Conservation (phyloP, 768 basidiomycete genomes). For the Suillus spraguei region DNA sequence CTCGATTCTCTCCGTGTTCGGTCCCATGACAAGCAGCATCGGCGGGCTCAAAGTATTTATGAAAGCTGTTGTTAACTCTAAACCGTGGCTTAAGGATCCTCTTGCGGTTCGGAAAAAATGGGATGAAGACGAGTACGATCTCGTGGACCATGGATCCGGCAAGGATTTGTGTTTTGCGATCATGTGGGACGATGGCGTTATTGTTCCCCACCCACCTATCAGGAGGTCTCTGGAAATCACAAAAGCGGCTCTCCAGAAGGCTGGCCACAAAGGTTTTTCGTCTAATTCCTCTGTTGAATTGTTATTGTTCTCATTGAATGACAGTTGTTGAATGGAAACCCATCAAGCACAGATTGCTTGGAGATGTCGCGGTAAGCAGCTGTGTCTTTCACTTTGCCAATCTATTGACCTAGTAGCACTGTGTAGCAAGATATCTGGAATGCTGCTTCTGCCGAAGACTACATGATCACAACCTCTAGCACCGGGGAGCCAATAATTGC, state of each 20-base stretch:
- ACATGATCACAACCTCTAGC: constrained; percentile 33
- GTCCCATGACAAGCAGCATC: constrained; percentile 65
- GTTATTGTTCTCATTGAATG: neutral
- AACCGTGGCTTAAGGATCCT: constrained; percentile 73
- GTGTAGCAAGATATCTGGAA: constrained; percentile 43
- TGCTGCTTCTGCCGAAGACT: constrained; percentile 54
- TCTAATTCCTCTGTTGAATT: neutral
- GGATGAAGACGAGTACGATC: constrained; percentile 58
- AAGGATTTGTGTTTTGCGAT: constrained; percentile 57
- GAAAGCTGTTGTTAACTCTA: constrained; percentile 56
- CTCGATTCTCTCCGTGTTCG: constrained; percentile 69
- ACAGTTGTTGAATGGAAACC: constrained; percentile 74
- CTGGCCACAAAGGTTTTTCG: constrained; percentile 64
- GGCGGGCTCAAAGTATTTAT: constrained; percentile 67
- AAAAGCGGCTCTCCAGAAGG: constrained; percentile 56
- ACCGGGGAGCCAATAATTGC: constrained; percentile 58
- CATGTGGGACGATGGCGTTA: constrained; percentile 66
- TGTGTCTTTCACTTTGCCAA: constrained; percentile 14
- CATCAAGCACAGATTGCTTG: constrained; percentile 51
- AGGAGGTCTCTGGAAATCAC: constrained; percentile 57
- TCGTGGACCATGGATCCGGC: constrained; percentile 61
- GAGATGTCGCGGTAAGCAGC: constrained; percentile 40
- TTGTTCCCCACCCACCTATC: constrained; percentile 67
- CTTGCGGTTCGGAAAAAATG: constrained; percentile 57
- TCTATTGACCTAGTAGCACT: neutral